Evolutionary conservation across 2,329 filamentous ascomycete species (phyloP), one percentile per base, ranked within the genome.

Genomic region (Sporothrix luriei): DNA sequence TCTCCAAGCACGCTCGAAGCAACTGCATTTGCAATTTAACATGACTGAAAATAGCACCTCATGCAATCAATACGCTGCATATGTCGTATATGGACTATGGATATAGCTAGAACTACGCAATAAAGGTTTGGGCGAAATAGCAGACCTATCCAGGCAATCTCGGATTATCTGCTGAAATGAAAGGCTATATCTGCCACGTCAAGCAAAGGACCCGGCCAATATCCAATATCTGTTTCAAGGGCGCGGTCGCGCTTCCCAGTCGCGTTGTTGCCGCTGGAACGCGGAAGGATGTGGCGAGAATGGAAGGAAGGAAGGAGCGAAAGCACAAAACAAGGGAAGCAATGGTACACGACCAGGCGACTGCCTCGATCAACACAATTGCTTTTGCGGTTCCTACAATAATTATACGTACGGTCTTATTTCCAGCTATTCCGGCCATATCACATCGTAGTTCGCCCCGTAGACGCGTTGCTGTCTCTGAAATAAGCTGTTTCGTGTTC

Each of bases 341-440:
- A 54, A 10, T 5, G 29, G 21, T 61, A 40, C 24, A 61, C 43
- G 55, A 16, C 33, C 55, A 59, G 33, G 10, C 55, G 40, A 7
- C 54, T 40, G 29, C 29, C 29, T 38, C 21, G 33, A 59, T n/a
- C 33, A 59, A 59, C 33, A n/a, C 55, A 59, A 40, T 59, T 40
- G 33, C 55, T 59, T 59, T 33, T 3, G 40, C 19, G 54, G 40
- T 57, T 38, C n/a, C 26, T 33, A 29, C 3, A n/a, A n/a, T n/a
- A n/a, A n/a, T n/a, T n/a, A n/a, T n/a, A n/a, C n/a, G n/a, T n/a
- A 33, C 9, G 33, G 29, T 29, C 33, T 21, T 59, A 59, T 40
- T 59, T 61, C 33, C 55, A 61, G 33, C n/a, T 43, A 43, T 61
- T 61, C 55, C 55, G 55, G 33, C 55, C 55, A 43, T 5, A 29